These are phyloP conservation scores for Paraphaeosphaeria sporulosa DNA, from an alignment of 2,329 filamentous ascomycete species.

Conservation along the genomic window DNA sequence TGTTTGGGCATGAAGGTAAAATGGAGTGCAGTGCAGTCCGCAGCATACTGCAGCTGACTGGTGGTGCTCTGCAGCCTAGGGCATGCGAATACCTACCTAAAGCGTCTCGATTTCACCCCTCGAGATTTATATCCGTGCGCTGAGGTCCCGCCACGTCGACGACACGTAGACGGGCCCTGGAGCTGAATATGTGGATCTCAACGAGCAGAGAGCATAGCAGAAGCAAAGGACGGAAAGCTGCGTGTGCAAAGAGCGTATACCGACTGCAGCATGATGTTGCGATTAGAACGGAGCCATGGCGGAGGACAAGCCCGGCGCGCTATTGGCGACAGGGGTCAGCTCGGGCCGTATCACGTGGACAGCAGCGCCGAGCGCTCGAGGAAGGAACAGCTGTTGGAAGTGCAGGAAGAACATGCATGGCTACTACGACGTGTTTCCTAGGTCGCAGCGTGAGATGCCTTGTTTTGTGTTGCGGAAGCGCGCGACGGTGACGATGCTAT, in stretches of 20 bases:
- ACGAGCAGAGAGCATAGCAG: slow-evolving; percentile 9
- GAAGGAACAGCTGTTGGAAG: neutral
- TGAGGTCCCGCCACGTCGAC: slow-evolving; percentile 23
- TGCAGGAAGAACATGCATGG: neutral
- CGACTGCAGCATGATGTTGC: slow-evolving; percentile 22
- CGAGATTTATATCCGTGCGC: slow-evolving; percentile 12
- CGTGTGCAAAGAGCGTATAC: slow-evolving; percentile 6
- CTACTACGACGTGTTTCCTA: neutral
- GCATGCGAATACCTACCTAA: slow-evolving; percentile 10
- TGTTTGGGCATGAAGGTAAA: neutral
- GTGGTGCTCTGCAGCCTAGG: neutral
- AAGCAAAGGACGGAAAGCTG: neutral
- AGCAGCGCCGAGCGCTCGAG: neutral
- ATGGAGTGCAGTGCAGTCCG: neutral
- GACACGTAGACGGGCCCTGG: slow-evolving; percentile 17
- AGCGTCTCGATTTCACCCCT: slow-evolving; percentile 6
- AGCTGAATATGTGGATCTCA: slow-evolving; percentile 3
- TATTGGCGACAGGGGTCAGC: slow-evolving; percentile 9
- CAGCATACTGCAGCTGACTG: neutral
- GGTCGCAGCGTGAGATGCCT: neutral
- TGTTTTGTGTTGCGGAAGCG: neutral
- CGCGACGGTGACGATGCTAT: too few relatives aligned
- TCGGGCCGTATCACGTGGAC: slow-evolving; percentile 19
- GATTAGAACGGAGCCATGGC: slow-evolving; percentile 1
- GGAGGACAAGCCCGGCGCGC: slow-evolving; percentile 1